Evolutionary conservation across 495 filamentous ascomycete genomes (phyloP).

Genomic region (Lasiosphaeria hispida): DNA sequence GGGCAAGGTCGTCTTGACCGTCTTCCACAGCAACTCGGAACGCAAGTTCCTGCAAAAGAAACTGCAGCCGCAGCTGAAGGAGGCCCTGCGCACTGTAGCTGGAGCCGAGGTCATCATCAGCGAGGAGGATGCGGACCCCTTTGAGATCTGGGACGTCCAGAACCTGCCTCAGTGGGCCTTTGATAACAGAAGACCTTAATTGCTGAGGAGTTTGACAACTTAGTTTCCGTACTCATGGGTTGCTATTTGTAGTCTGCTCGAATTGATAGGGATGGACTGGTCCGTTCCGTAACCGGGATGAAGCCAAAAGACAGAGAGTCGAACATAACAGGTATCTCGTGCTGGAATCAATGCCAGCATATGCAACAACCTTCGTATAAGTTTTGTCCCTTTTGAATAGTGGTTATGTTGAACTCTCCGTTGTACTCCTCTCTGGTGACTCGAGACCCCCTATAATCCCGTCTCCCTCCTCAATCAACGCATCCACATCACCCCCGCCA

Average conservation of each 20-base stretch:
- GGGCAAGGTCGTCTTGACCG: constrained; percentile 79
- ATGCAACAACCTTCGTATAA: too few relatives aligned
- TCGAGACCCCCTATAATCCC: constrained; percentile 38
- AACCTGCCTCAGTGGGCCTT: constrained; percentile 18
- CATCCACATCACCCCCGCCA: constrained; percentile 47
- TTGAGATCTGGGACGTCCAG: constrained; percentile 44
- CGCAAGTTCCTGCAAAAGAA: constrained; percentile 71
- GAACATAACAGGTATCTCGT: background rate
- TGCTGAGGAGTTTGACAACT: background rate
- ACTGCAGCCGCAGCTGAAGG: constrained; percentile 63
- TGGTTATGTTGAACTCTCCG: background rate
- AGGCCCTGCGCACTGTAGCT: constrained; percentile 43
- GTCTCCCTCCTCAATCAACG: constrained; percentile 54
- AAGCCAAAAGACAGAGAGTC: background rate
- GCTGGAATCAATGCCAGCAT: background rate
- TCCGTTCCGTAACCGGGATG: too few relatives aligned
- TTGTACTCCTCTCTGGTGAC: constrained; percentile 1
- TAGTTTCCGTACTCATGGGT: background rate
- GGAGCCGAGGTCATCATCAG: constrained; percentile 68
- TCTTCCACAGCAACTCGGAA: constrained; percentile 92
- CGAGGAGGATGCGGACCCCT: constrained; percentile 71
- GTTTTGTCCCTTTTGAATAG: too few relatives aligned
- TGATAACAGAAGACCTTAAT: background rate
- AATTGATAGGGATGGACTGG: background rate
- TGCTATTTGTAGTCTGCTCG: background rate